These are phyloP conservation scores for Russula sp. DNA, from an alignment of 768 basidiomycete genomes.

Conservation along the genomic window DNA sequence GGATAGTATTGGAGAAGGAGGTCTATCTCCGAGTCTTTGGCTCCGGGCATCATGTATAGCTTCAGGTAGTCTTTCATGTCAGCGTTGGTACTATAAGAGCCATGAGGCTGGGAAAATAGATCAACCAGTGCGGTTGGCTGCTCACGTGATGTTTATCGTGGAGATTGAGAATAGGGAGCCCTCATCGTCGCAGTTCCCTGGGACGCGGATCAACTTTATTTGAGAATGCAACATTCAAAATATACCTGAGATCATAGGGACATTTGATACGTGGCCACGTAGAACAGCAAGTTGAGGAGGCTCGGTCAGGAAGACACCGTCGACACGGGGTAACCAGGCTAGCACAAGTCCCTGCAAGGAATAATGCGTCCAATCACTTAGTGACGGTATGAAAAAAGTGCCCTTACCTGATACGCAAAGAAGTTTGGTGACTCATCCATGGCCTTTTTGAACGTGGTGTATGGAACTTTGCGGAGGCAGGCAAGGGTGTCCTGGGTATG, in stretches of 20 bases:
- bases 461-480: conserved; percentile 40
- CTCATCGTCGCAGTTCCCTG: conserved; percentile 56
- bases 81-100: not conserved
- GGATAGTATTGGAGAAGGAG: conserved; percentile 26
- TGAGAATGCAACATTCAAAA: not conserved
- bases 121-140: not conserved
- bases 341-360: conserved; percentile 24
- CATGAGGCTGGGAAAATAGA: not conserved
- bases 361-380: not conserved
- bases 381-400: too few species aligned
- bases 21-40: conserved; percentile 20
- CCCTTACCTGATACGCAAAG: conserved; percentile 32
- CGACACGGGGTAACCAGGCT: conserved; percentile 28
- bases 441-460: conserved; percentile 29
- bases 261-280: conserved; percentile 23
- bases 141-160: conserved; percentile 31
- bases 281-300: conserved; percentile 24
- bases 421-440: conserved; percentile 32
- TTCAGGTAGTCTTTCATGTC: conserved; percentile 10
- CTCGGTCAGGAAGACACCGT: conserved; percentile 27
- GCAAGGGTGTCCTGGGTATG: conserved; percentile 33
- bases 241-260: conserved; percentile 25
- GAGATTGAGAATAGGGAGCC: conserved; percentile 40
- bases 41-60: conserved; percentile 27
- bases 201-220: conserved; percentile 1